Percentiles rank a stretch among this genome's conserved stretches.
phyloP scores from a whole-genome alignment of 495 filamentous ascomycete species.

The Talaromyces adpressus region DNA sequence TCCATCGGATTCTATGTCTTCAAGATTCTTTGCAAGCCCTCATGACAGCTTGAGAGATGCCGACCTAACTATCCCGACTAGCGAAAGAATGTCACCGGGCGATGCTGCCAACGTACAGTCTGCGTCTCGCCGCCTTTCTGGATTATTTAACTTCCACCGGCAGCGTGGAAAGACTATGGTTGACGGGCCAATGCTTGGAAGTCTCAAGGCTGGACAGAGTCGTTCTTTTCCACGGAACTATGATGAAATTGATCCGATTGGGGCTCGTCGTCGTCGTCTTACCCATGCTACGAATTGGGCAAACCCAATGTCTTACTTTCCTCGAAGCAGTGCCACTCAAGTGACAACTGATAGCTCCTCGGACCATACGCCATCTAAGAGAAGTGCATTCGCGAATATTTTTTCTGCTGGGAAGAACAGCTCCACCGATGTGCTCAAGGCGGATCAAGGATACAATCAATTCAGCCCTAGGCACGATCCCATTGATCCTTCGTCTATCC shows the following conservation, averaged over 20 bases:
- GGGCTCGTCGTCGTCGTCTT: constrained; percentile 55
- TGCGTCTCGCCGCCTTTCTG: constrained; percentile 47
- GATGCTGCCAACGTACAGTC: constrained; percentile 34
- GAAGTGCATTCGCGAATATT: constrained; percentile 37
- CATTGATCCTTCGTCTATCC: constrained; percentile 45
- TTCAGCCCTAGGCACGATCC: constrained; percentile 55
- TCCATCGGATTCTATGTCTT: constrained; percentile 56
- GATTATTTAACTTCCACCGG: constrained; percentile 61
- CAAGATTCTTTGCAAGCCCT: constrained; percentile 61
- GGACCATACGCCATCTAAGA: constrained; percentile 36
- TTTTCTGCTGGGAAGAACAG: constrained; percentile 37
- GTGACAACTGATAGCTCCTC: constrained; percentile 38
- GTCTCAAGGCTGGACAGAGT: constrained; percentile 68
- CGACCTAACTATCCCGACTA: constrained; percentile 16
- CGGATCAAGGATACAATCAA: constrained; percentile 50
- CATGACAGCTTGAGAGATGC: constrained; percentile 49
- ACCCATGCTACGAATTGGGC: constrained; percentile 57
- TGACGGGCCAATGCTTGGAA: constrained; percentile 62
- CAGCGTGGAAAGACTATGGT: constrained; percentile 65
- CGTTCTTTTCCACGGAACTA: constrained; percentile 72
- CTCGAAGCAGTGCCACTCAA: constrained; percentile 34
- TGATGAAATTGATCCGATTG: constrained; percentile 62
- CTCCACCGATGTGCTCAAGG: constrained; percentile 32
- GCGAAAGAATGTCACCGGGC: constrained; percentile 22
- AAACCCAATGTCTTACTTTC: constrained; percentile 48